phyloP scores from a whole-genome alignment of 23 red algal species.

The Pyropia haitanensis region DNA sequence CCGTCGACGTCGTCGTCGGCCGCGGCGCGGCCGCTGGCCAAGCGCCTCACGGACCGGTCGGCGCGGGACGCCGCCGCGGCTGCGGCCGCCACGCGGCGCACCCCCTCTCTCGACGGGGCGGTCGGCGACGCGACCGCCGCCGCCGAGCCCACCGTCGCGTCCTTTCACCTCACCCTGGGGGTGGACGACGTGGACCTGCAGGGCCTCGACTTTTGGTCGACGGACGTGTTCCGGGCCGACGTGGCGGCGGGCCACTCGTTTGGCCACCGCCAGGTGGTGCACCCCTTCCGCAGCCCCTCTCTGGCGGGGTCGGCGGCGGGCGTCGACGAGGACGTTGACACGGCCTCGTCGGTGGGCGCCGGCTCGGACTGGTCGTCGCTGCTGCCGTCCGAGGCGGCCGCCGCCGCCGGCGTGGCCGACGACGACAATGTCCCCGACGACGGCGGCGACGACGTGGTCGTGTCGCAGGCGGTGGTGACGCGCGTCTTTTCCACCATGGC shows the following conservation, averaged over 20 bases:
- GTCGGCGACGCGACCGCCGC: too few relatives aligned
- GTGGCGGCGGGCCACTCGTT: constrained; percentile 28
- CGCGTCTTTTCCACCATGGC: constrained; percentile 66
- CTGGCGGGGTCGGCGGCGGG: background rate
- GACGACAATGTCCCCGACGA: constrained; percentile 20
- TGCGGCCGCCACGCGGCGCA: too few relatives aligned
- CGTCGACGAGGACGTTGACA: background rate
- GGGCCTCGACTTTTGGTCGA: constrained; percentile 55
- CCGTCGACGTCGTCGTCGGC: too few relatives aligned
- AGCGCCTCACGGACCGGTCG: too few relatives aligned
- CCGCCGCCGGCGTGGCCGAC: constrained; percentile 2
- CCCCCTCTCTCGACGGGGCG: too few relatives aligned
- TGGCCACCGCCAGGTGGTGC: constrained; percentile 43
- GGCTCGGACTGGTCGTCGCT: constrained; percentile 1
- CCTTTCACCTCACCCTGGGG: constrained; percentile 28
- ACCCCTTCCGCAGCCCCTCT: constrained; percentile 22
- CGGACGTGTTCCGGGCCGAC: constrained; percentile 19
- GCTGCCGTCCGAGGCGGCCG: background rate
- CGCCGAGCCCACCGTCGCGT: too few relatives aligned
- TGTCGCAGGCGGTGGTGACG: constrained; percentile 33
- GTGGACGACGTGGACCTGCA: constrained; percentile 59
- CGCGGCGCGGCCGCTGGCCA: too few relatives aligned
- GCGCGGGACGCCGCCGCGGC: too few relatives aligned
- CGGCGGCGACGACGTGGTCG: constrained; percentile 24
- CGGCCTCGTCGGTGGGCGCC: constrained; percentile 11